These are phyloP conservation scores for Omphalotus guepiniiformis DNA, from an alignment of 768 basidiomycete genomes.

Conservation along the genomic window DNA sequence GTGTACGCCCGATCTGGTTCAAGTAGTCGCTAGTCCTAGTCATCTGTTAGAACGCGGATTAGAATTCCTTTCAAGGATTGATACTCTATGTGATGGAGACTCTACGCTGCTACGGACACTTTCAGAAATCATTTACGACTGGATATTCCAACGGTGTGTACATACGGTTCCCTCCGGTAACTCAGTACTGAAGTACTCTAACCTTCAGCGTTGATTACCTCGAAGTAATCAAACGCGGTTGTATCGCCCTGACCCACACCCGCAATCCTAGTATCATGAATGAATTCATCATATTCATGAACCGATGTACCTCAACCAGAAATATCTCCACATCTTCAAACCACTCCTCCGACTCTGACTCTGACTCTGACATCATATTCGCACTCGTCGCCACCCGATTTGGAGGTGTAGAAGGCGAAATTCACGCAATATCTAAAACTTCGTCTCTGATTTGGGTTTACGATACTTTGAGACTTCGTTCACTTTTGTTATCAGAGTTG, in stretches of 20 bases:
- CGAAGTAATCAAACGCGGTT: neutral
- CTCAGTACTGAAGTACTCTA: neutral
- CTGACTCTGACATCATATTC: slow-evolving; percentile 1
- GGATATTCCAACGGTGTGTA: neutral
- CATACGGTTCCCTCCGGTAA: neutral
- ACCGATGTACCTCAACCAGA: neutral
- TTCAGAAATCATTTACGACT: slow-evolving; percentile 1
- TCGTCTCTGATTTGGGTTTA: neutral
- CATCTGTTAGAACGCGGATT: slow-evolving; percentile 2
- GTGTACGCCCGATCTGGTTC: neutral
- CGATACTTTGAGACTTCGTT: slow-evolving; percentile 2
- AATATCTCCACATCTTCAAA: neutral
- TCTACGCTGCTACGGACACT: neutral
- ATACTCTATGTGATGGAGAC: neutral
- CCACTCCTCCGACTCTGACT: no score
- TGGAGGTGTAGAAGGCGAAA: slow-evolving; percentile 1
- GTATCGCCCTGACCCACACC: no score
- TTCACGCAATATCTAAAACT: neutral
- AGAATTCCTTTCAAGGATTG: neutral
- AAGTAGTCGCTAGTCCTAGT: neutral
- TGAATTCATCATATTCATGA: neutral
- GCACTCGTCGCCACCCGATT: neutral
- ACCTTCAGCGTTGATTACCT: neutral
- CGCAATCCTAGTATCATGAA: neutral
- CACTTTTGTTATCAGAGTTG: slow-evolving; percentile 3